phyloP scores from a whole-genome alignment of 2,329 filamentous ascomycete species.

The Neoascochyta sp. region DNA sequence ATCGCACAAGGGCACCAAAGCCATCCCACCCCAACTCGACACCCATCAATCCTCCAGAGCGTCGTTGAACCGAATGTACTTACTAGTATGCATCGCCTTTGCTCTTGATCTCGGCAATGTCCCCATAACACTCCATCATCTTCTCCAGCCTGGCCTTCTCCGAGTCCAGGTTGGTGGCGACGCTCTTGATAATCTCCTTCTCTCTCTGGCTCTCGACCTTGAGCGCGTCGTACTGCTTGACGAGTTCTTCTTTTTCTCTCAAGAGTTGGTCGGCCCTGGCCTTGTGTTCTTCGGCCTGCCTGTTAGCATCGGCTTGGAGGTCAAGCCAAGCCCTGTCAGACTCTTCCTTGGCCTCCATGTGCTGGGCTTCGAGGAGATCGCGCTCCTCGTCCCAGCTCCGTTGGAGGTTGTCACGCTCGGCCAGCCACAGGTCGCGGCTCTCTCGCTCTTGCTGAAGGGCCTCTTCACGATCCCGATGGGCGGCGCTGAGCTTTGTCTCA shows the following conservation, averaged over 20 bases:
- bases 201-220: slow-evolving; percentile 36
- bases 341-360: slow-evolving; percentile 42
- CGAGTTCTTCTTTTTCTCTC: slow-evolving; percentile 37
- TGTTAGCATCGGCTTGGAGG: slow-evolving; percentile 34
- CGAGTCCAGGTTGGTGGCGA: slow-evolving; percentile 40
- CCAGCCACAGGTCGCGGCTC: slow-evolving; percentile 47
- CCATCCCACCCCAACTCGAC: slow-evolving; percentile 12
- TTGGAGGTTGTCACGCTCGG: slow-evolving; percentile 42
- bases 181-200: slow-evolving; percentile 37
- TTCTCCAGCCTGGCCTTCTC: slow-evolving; percentile 44
- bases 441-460: slow-evolving; percentile 47
- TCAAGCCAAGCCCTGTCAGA: slow-evolving; percentile 46
- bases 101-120: slow-evolving; percentile 43
- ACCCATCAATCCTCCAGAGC: slow-evolving; percentile 11
- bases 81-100: slow-evolving; percentile 46
- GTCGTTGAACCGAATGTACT: slow-evolving; percentile 30
- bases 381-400: slow-evolving; percentile 53
- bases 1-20: slow-evolving; percentile 10
- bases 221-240: slow-evolving; percentile 29
- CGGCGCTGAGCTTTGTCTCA: slow-evolving; percentile 37
- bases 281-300: slow-evolving; percentile 34
- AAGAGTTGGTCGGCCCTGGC: slow-evolving; percentile 25
- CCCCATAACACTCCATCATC: slow-evolving; percentile 42
- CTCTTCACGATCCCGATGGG: slow-evolving; percentile 45
- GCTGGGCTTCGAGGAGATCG: slow-evolving; percentile 39